A percentile compares a stretch with the other conserved stretches of the same genome.
Conservation (phyloP, 805 yeast genomes). For the Wickerhamomyces alni region DNA sequence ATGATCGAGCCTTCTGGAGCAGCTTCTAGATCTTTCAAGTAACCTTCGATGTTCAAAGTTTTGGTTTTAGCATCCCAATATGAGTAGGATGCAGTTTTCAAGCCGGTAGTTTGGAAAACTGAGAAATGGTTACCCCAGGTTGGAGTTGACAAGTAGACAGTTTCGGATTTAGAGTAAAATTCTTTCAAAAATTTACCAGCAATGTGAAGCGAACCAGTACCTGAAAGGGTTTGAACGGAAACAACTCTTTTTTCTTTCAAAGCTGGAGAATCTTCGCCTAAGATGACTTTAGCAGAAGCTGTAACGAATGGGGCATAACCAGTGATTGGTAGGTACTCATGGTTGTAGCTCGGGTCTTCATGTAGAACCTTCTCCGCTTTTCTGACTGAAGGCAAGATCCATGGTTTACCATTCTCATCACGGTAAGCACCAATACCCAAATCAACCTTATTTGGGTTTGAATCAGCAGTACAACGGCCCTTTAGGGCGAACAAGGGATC, state of each 20-base stretch:
- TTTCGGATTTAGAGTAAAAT: conserved; percentile 30
- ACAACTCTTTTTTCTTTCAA: conserved; percentile 41
- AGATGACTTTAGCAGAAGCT: conserved; percentile 67
- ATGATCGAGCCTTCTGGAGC: conserved; percentile 79
- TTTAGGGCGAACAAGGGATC: conserved; percentile 85
- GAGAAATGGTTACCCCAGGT: conserved; percentile 98
- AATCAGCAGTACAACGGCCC: conserved; percentile 55
- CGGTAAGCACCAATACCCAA: conserved; percentile 80
- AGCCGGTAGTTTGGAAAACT: conserved; percentile 68
- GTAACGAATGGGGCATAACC: conserved; percentile 65
- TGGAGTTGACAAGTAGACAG: conserved; percentile 74
- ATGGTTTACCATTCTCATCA: conserved; percentile 63
- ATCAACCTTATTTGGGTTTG: conserved; percentile 67
- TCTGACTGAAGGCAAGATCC: conserved; percentile 64
- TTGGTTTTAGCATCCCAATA: conserved; percentile 78
- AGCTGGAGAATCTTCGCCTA: conserved; percentile 56
- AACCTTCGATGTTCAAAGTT: conserved; percentile 66
- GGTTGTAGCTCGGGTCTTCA: conserved; percentile 58
- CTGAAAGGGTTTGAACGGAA: conserved; percentile 74
- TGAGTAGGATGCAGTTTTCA: conserved; percentile 65
- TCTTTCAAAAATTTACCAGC: conserved; percentile 52
- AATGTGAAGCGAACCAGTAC: conserved; percentile 88
- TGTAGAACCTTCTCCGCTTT: conserved; percentile 63
- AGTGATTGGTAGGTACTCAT: conserved; percentile 81
- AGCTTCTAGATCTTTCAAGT: conserved; percentile 49